These are phyloP conservation scores for Candida sanyaensis DNA, from an alignment of 1,139 yeast genomes.

Conservation along the genomic window DNA sequence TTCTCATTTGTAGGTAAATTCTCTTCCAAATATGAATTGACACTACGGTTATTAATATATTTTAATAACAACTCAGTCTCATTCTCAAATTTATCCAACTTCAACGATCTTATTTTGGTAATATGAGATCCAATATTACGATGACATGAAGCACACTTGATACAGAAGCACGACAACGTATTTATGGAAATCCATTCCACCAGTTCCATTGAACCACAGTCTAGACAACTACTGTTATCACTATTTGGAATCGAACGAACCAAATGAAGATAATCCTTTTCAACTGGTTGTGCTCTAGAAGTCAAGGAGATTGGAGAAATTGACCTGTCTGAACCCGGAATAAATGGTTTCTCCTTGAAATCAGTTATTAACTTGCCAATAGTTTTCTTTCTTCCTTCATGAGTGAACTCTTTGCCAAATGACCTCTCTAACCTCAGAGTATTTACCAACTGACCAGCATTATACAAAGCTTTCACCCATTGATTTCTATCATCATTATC, in stretches of 20 bases:
- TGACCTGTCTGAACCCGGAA: constrained; percentile 24
- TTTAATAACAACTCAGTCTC: constrained; percentile 43
- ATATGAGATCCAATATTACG: constrained; percentile 54
- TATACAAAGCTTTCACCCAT: constrained; percentile 66
- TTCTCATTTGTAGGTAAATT: constrained; percentile 13
- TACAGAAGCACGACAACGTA: constrained; percentile 70
- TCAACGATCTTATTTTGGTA: constrained; percentile 51
- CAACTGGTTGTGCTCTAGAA: constrained; percentile 24
- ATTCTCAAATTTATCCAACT: constrained; percentile 48
- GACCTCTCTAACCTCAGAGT: constrained; percentile 23
- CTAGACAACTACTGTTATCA: constrained; percentile 73
- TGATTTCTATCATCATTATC: constrained; percentile 65
- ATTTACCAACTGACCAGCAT: constrained; percentile 48
- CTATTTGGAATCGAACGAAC: constrained; percentile 50
- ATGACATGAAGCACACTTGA: constrained; percentile 72
- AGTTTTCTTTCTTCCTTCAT: constrained; percentile 13
- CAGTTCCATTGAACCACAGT: constrained; percentile 63
- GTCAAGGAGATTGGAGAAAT: constrained; percentile 38
- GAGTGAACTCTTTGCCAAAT: constrained; percentile 7
- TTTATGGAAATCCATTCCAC: constrained; percentile 93
- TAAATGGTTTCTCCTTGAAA: constrained; percentile 17
- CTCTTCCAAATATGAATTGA: constrained; percentile 42
- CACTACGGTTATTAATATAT: constrained; percentile 40
- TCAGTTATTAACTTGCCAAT: constrained; percentile 16
- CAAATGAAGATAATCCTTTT: constrained; percentile 34